These are phyloP conservation scores for Lactifluus subvellereus DNA, from an alignment of 768 basidiomycete species.

Conservation along the genomic window DNA sequence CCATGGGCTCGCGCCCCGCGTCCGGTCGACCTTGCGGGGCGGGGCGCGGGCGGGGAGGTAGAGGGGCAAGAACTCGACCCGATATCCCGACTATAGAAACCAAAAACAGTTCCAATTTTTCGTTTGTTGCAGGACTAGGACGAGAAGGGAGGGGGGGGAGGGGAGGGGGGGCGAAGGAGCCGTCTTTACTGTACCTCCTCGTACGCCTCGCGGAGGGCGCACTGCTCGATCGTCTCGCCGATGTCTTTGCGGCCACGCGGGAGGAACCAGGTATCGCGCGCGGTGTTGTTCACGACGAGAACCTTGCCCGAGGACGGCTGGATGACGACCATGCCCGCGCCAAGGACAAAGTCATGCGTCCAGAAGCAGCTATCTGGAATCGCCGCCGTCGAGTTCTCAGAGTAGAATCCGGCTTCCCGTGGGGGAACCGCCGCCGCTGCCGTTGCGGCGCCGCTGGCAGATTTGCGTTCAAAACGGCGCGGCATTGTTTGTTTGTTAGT, in stretches of 20 bases:
- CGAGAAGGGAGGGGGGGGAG: background rate
- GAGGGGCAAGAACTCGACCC: constrained; percentile 42
- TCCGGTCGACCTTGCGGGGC: constrained; percentile 24
- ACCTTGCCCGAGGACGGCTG: constrained; percentile 51
- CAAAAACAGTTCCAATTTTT: background rate
- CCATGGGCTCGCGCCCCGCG: constrained; percentile 18
- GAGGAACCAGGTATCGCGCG: constrained; percentile 44
- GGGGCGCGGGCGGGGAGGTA: constrained; percentile 38
- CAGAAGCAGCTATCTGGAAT: constrained; percentile 44
- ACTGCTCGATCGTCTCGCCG: constrained; percentile 53
- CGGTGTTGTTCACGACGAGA: constrained; percentile 38
- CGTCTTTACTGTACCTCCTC: constrained; percentile 45
- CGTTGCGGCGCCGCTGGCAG: too few relatives aligned
- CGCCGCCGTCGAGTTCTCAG: constrained; percentile 37
- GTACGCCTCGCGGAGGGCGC: constrained; percentile 59
- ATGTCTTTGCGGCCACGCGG: constrained; percentile 63
- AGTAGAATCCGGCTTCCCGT: constrained; percentile 20
- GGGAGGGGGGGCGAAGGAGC: background rate
- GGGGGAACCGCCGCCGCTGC: too few relatives aligned
- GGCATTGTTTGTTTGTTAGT: background rate
- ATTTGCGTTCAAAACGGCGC: too few relatives aligned
- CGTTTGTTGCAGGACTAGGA: too few relatives aligned
- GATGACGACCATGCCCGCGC: constrained; percentile 58
- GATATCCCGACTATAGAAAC: constrained; percentile 44
- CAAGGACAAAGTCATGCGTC: constrained; percentile 48